Conservation (phyloP, 768 basidiomycete species). For the Phylloporus scabripes region DNA sequence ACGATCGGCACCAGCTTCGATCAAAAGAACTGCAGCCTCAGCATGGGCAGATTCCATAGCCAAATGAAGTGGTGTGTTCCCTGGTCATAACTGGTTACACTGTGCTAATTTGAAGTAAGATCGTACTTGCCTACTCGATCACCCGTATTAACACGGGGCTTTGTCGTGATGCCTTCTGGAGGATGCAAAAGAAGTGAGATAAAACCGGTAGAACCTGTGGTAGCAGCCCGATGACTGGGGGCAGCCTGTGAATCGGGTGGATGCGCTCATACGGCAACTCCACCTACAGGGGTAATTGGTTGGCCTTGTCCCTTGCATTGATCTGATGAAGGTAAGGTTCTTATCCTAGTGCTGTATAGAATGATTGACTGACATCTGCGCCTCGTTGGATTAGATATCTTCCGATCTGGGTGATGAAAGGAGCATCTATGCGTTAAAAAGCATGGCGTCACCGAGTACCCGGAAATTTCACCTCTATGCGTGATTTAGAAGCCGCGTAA, state of each 20-base stretch:
- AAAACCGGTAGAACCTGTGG: conserved; percentile 90
- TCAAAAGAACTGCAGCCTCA: conserved; percentile 81
- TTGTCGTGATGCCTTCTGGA: conserved; percentile 57
- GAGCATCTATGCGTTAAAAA: conserved; percentile 23
- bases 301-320: conserved; percentile 91
- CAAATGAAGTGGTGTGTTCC: conserved; percentile 94
- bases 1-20: conserved; percentile 94
- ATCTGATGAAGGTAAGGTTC: conserved; percentile 51
- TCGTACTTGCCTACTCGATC: conserved; percentile 63
- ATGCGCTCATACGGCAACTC: background rate
- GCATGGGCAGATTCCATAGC: conserved; percentile 97
- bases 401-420: conserved; percentile 61
- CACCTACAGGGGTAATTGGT: conserved; percentile 81
- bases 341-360: conserved; percentile 26
- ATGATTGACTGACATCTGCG: conserved; percentile 74
- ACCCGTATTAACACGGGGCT: conserved; percentile 80
- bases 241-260: conserved; percentile 2
- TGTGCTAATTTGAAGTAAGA: background rate
- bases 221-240: conserved; percentile 87
- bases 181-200: conserved; percentile 81
- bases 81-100: conserved; percentile 35
- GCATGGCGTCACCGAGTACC: conserved; percentile 16
- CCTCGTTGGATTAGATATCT: conserved; percentile 79
- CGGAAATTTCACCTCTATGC: conserved; percentile 57
- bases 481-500: conserved; percentile 90